Base-by-base conservation (phyloP, 2,329 filamentous ascomycete genomes). In the Neurospora crassa region DNA sequence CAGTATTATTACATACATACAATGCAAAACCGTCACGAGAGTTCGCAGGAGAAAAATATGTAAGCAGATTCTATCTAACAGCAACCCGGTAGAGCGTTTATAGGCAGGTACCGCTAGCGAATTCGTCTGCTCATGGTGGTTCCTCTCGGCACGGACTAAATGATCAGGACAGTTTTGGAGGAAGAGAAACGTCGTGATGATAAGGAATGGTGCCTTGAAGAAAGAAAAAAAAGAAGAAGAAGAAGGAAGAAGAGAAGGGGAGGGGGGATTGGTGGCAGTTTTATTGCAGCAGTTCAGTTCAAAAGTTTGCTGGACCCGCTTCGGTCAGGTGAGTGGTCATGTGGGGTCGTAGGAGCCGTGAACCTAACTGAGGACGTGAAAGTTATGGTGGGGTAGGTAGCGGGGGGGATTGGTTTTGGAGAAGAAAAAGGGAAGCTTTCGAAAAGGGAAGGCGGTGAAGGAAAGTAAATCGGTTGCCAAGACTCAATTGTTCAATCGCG, bases 11-110 rank as follows among this genome's bases (percentile, higher is more conserved):
- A 29, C n/a, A n/a, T n/a, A n/a, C n/a, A n/a, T n/a, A n/a, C 29
- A 5, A 29, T 29, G 29, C 29, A 29, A 29, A 29, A 29, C 3
- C 29, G 4, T 29, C 29, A 29, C 29, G 29, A 29, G 29, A 29
- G 29, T 5, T 29, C 4, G 29, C 29, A 29, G 24, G 5, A 29
- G 3, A 29, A 29, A 29, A 1, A 45, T 63, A 87, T 97, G 92
- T 97, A 82, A 86, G 91, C 93, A 93, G 90, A 89, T 89, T 88
- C 94, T 97, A 97, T 97, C 94, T 97, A 97, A 95, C 93, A 87
- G 91, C 90, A 90, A 88, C 87, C 92, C 91, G 92, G 93, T 89
- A 81, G 82, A 79, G 72, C 69, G 67, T 74, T 24, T 81, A 2
- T 80, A 72, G 76, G 88, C 92, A 94, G 93, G 92, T 91, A 91